phyloP scores from a whole-genome alignment of 2,329 filamentous ascomycete species.

The Rhinocladiella similis region DNA sequence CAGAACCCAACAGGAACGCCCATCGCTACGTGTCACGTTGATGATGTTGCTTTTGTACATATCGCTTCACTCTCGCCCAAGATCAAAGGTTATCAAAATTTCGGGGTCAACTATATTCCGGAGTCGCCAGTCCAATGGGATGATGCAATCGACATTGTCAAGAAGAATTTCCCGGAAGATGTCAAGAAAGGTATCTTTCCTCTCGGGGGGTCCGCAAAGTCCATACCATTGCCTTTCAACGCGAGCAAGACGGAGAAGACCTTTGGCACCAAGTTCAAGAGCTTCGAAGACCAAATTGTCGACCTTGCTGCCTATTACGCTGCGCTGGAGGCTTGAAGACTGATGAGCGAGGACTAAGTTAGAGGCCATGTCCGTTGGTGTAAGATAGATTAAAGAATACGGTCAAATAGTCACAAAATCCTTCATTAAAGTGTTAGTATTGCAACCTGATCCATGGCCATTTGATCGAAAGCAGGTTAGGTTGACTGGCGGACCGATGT shows the following conservation, averaged over 20 bases:
- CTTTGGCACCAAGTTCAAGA: slow-evolving; percentile 42
- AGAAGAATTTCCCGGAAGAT: slow-evolving; percentile 44
- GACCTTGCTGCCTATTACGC: slow-evolving; percentile 18
- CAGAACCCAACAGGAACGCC: slow-evolving; percentile 12
- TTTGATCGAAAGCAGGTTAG: no score
- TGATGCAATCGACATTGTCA: slow-evolving; percentile 42
- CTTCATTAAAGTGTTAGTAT: no score
- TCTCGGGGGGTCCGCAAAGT: slow-evolving; percentile 55
- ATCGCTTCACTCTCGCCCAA: slow-evolving; percentile 30
- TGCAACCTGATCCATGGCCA: no score
- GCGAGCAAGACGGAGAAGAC: slow-evolving; percentile 43
- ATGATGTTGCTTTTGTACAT: slow-evolving; percentile 36
- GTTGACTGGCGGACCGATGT: no score
- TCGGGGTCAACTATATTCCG: slow-evolving; percentile 17
- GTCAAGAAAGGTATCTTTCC: slow-evolving; percentile 41
- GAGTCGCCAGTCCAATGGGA: slow-evolving; percentile 36
- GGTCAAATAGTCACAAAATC: no score
- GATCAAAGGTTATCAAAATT: slow-evolving; percentile 21
- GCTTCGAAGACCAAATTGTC: slow-evolving; percentile 38
- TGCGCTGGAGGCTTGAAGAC: slow-evolving; percentile 1
- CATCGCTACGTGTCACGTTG: slow-evolving; percentile 27
- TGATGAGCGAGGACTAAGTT: neutral
- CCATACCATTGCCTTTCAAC: slow-evolving; percentile 53
- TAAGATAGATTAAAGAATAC: no score
- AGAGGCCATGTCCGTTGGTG: neutral